Conservation (phyloP, 108 stramenopile genomes). For the Schizochytrium sp. region DNA sequence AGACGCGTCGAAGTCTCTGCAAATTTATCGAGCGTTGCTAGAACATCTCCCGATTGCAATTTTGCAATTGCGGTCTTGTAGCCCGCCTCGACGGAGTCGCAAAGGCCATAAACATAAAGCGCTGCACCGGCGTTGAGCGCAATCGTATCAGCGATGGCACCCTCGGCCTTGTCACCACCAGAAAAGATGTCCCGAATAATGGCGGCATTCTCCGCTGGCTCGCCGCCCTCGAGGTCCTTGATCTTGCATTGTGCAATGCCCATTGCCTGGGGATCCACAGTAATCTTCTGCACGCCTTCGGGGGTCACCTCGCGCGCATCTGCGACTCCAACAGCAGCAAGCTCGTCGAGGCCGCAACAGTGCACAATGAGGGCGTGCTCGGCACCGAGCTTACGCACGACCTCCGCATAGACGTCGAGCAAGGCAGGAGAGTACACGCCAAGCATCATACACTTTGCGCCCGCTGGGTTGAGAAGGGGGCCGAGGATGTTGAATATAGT, state of each 20-base stretch:
- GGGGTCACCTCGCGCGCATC: slow-evolving; percentile 21
- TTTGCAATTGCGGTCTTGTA: neutral
- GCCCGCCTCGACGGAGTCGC: slow-evolving; percentile 77
- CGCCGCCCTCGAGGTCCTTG: slow-evolving; percentile 86
- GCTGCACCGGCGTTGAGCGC: slow-evolving; percentile 93
- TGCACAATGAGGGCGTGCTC: slow-evolving; percentile 95
- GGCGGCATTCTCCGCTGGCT: slow-evolving; percentile 78
- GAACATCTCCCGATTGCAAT: neutral
- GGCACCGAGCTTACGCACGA: slow-evolving; percentile 75
- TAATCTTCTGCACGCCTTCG: slow-evolving; percentile 58
- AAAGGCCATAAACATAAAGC: slow-evolving; percentile 84
- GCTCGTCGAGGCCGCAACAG: slow-evolving; percentile 93
- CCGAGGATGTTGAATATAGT: slow-evolving; percentile 96
- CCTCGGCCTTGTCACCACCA: slow-evolving; percentile 63
- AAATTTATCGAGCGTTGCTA: neutral
- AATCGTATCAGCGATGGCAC: slow-evolving; percentile 84
- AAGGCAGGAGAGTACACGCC: slow-evolving; percentile 86
- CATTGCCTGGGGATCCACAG: slow-evolving; percentile 73
- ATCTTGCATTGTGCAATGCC: slow-evolving; percentile 77
- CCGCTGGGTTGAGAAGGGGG: slow-evolving; percentile 94
- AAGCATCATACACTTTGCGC: slow-evolving; percentile 87
- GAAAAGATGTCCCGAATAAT: slow-evolving; percentile 72
- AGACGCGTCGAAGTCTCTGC: neutral
- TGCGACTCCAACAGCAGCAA: slow-evolving; percentile 78
- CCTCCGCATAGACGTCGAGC: slow-evolving; percentile 75